A percentile compares a stretch with the other conserved stretches of the same genome.
Conservation (phyloP, 2,329 filamentous ascomycete species). For the Calonectria pauciramosa region DNA sequence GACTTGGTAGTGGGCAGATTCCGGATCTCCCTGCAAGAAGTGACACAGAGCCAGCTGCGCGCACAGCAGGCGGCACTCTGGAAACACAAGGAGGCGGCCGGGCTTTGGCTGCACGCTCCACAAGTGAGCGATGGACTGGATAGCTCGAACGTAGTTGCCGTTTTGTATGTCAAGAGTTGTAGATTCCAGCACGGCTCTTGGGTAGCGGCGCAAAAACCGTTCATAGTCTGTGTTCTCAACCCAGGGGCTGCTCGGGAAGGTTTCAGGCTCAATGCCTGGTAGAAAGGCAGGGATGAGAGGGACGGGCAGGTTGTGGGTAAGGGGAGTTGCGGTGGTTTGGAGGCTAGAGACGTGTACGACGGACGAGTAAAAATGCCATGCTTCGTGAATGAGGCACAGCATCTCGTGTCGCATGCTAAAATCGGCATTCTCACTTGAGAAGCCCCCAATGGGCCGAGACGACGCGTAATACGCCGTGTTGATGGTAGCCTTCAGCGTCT, state of each 20-base stretch:
- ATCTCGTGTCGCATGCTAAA: slow-evolving; percentile 37
- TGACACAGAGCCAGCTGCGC: slow-evolving; percentile 2
- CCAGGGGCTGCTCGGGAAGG: background rate
- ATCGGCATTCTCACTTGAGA: background rate
- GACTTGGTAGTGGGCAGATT: background rate
- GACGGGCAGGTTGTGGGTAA: background rate
- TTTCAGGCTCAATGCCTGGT: slow-evolving; percentile 1
- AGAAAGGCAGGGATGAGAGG: slow-evolving; percentile 32
- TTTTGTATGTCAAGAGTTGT: background rate
- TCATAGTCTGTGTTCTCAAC: background rate
- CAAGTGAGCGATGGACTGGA: background rate
- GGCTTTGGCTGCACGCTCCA: background rate
- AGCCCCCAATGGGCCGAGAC: slow-evolving; percentile 20
- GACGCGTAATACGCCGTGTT: slow-evolving; percentile 32
- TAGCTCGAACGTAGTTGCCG: background rate
- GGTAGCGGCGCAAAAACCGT: background rate
- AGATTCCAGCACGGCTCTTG: background rate
- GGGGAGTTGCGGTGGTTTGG: slow-evolving; percentile 34
- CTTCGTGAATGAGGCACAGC: slow-evolving; percentile 40
- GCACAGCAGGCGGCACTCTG: background rate
- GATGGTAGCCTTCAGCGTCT: slow-evolving; percentile 30
- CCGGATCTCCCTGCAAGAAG: slow-evolving; percentile 37
- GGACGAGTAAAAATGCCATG: slow-evolving; percentile 41
- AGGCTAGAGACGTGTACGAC: slow-evolving; percentile 33
- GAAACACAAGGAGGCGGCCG: background rate